Base-by-base conservation (phyloP, 164 flowering plant species). In the Taxillus chinensis region DNA sequence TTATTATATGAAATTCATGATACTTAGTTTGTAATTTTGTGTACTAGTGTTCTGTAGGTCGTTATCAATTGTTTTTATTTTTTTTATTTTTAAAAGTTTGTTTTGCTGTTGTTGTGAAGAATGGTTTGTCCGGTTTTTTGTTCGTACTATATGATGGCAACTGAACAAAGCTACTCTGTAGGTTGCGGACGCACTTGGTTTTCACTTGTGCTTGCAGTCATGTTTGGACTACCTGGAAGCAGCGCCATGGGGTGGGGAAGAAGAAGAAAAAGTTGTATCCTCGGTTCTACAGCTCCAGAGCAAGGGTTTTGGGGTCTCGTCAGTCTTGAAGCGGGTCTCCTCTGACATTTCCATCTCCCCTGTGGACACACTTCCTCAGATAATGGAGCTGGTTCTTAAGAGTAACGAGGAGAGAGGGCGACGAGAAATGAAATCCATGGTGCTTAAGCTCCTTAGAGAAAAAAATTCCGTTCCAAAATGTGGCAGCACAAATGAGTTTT, bases 201-300 rank as follows among this genome's bases (percentile, higher is more conserved):
- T 86, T 72, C 70, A 63, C 41, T 68, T 79, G 45, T 87, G 97
- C 78, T 77, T 91, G 11, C 73, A 76, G 41, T 79, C 92, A 45
- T 91, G 99, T 68, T 75, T 95, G 69, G 93, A 89, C 60, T 91
- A 86, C 76, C 77, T 95, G 69, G 99, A 95, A 79, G 97, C 97
- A 48, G 99, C 79, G 45, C 99, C 99, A 8, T 95, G 99, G 97
- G 99, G 95, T 57, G 96, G 90, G 55, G 97, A 86, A 54, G 91
- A 93, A 71, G 97, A 93, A 79, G 97, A 91, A 60, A 89, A 89
- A 65, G 99, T 95, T 39, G 83, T 95, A 42, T 78, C 92, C 3
- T 84, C 96, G 3, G 74, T 91, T 39, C 61, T 79, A 5, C 80
- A 75, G 10, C 87, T 95, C 61, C 80, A 77, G 55, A 67, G 72